These are phyloP conservation scores for Sclerotinia sclerotiorum DNA, from an alignment of 2,329 filamentous ascomycete species.

Conservation along the genomic window DNA sequence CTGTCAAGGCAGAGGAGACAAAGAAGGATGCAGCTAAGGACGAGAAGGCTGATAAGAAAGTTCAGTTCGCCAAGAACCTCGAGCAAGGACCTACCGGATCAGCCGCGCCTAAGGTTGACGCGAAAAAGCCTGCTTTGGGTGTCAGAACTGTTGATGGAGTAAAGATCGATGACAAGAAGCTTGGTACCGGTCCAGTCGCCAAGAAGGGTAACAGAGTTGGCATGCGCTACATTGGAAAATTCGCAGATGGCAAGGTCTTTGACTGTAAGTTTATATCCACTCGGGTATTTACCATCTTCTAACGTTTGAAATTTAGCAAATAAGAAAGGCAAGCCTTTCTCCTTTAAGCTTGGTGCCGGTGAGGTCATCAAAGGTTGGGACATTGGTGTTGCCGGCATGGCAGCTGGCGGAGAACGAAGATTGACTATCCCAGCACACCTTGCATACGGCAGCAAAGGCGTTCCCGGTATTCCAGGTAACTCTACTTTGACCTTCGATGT, in stretches of 20 bases:
- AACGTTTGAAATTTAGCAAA: constrained; percentile 62
- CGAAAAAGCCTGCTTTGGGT: constrained; percentile 54
- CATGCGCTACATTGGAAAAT: constrained; percentile 98
- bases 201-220: constrained; percentile 90
- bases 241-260: constrained; percentile 90
- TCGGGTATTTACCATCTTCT: background rate
- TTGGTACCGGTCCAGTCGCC: constrained; percentile 77
- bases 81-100: constrained; percentile 91
- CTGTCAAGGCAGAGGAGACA: constrained; percentile 59
- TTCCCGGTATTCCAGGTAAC: constrained; percentile 87
- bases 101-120: constrained; percentile 48
- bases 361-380: constrained; percentile 99
- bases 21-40: constrained; percentile 50
- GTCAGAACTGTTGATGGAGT: constrained; percentile 85
- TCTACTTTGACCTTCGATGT: constrained; percentile 90
- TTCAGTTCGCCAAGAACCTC: constrained; percentile 98
- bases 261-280: constrained; percentile 64
- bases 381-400: constrained; percentile 88
- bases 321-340: constrained; percentile 98
- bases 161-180: constrained; percentile 92
- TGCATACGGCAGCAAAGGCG: constrained; percentile 82
- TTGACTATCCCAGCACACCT: constrained; percentile 83
- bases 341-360: constrained; percentile 89
- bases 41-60: constrained; percentile 80
- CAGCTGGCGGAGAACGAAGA: constrained; percentile 88